Conservation (phyloP, 306 rosid species). For the Rosa rugosa region DNA sequence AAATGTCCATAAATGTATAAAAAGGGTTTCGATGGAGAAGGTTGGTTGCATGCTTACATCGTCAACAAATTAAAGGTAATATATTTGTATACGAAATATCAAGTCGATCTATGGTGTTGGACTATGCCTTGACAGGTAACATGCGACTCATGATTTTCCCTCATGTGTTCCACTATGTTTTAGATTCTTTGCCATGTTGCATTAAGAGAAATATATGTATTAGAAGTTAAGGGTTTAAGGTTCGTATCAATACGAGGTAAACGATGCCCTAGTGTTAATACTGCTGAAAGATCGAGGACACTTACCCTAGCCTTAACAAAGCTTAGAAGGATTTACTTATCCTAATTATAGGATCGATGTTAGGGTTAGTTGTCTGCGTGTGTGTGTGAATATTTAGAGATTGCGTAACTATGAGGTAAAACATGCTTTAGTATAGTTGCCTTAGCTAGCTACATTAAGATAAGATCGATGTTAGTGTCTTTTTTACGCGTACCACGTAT, state of each 20-base stretch:
- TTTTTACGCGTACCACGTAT: no score
- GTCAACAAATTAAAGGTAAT: not conserved
- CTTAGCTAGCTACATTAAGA: no score
- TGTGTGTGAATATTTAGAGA: no score
- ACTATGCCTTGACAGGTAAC: slow-evolving; percentile 42
- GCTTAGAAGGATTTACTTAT: no score
- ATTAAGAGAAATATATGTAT: not conserved
- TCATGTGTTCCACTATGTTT: slow-evolving; percentile 27
- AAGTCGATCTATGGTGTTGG: slow-evolving; percentile 41
- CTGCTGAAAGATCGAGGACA: not conserved
- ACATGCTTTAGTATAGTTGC: not conserved
- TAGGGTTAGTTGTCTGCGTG: no score
- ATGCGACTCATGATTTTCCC: slow-evolving; percentile 47
- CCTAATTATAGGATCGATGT: no score
- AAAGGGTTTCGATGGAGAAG: slow-evolving; percentile 7
- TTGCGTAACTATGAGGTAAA: no score
- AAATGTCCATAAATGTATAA: not conserved
- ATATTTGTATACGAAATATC: not conserved
- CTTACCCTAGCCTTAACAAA: no score
- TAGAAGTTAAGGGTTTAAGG: not conserved
- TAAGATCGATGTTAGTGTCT: no score
- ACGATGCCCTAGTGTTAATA: not conserved
- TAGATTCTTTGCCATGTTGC: slow-evolving; percentile 9
- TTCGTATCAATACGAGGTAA: not conserved
- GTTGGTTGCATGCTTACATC: slow-evolving; percentile 26